Evolutionary conservation across 805 yeast genomes (phyloP), one percentile per base, ranked within the genome.

Genomic region (Maudiozyma turicensis): DNA sequence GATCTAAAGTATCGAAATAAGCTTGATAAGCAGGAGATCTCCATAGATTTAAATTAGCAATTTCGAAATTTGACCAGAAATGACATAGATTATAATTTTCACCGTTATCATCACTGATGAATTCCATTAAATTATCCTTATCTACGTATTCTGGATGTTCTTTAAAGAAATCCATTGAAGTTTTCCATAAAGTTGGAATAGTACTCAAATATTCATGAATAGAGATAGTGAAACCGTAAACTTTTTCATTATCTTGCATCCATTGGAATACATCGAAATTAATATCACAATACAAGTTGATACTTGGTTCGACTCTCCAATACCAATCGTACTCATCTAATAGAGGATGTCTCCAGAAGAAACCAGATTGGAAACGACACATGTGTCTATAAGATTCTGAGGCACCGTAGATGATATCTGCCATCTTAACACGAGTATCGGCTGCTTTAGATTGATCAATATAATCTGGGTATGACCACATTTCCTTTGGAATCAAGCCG

Each of bases 271-370:
- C 70, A 63, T 87, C 96, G 65, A 84, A 84, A 58, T 81, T 80
- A 50, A 89, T 72, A 63, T 86, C 87, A 70, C 95, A 88, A 67
- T 70, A 78, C 54, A 86, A 74, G 63, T 78, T 76, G 57, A 82
- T 79, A 56, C 78, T 83, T 11, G 96, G 96, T 69, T 89, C 96
- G 37, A 89, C 90, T 67, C 95, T 81, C 96, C 96, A 89, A 73
- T 86, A 87, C 77, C 84, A 88, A 60, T 83, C 86, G 74, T 82
- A 89, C 29, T 80, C 77, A 51, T 72, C 69, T 66, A 88, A 60
- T 45, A 81, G 67, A 46, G 76, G 78, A 62, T 86, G 87, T 64
- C 83, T 74, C 77, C 81, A 87, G 71, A 87, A 84, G 64, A 83
- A 84, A 0, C 95, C 95, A 14, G 89, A 78, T 66, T 85, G 89